Conservation (phyloP, 2,329 filamentous ascomycete species). For the Macrophomina pseudophaseolina region DNA sequence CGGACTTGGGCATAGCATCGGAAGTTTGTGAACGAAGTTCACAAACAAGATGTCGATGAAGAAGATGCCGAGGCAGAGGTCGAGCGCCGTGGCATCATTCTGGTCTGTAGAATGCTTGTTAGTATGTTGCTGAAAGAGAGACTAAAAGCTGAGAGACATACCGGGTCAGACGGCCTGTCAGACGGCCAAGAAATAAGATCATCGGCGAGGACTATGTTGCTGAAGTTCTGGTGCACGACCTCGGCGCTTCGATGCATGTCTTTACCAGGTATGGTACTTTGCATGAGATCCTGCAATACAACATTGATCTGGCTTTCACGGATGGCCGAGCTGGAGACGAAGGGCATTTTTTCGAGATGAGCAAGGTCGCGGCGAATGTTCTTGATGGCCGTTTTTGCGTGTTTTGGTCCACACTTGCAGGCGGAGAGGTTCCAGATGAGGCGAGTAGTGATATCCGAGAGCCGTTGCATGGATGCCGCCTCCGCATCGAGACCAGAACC, state of each 20-base stretch:
- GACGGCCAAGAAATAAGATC: background rate
- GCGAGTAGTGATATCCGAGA: background rate
- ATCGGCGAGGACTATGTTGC: background rate
- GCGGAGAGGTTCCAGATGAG: background rate
- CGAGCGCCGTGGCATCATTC: no score
- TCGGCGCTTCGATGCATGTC: background rate
- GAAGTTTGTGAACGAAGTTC: no score
- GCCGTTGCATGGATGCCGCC: background rate
- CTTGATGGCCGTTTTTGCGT: background rate
- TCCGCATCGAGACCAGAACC: background rate
- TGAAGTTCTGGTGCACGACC: background rate
- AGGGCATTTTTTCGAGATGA: background rate
- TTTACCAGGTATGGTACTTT: background rate
- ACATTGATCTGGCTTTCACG: background rate
- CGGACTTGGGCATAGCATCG: no score
- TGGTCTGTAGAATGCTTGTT: no score
- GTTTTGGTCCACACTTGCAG: background rate
- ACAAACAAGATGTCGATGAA: no score
- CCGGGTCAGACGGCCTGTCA: no score
- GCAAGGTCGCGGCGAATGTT: background rate
- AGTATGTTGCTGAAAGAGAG: no score
- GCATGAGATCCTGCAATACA: background rate
- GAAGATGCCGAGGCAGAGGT: no score
- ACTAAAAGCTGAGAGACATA: no score
- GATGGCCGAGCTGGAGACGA: background rate